These are phyloP conservation scores for Malassezia japonica DNA, from an alignment of 1,284 basidiomycete genomes.

Conservation along the genomic window DNA sequence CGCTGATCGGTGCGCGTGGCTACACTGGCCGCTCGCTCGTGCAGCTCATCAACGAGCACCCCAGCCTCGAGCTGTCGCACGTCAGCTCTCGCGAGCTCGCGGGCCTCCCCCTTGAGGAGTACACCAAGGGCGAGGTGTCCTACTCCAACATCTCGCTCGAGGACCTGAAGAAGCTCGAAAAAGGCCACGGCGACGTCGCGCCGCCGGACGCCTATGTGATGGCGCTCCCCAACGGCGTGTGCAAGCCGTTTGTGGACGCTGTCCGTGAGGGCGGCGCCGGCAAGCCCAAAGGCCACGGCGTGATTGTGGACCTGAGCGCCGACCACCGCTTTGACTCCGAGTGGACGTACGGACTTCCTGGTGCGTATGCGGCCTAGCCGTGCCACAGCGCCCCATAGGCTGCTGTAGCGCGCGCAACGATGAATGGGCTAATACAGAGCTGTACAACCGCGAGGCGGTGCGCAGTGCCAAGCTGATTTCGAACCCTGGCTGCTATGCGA, in stretches of 20 bases:
- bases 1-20: conserved; percentile 86
- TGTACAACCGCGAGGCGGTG: conserved; percentile 70
- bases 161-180: conserved; percentile 43
- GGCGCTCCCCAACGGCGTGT: conserved; percentile 92
- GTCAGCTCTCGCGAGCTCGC: conserved; percentile 93
- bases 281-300: conserved; percentile 57
- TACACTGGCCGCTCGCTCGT: conserved; percentile 91
- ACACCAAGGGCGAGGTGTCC: conserved; percentile 60
- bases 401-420: background rate
- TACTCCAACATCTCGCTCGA: conserved; percentile 45
- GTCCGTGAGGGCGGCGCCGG: conserved; percentile 63
- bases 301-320: conserved; percentile 78
- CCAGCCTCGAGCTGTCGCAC: conserved; percentile 76
- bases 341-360: conserved; percentile 97
- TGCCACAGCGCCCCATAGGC: background rate
- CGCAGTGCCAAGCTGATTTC: conserved; percentile 71
- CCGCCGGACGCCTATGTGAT: conserved; percentile 56
- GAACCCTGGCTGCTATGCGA: conserved; percentile 95
- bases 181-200: conserved; percentile 34
- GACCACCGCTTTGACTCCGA: conserved; percentile 88
- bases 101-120: conserved; percentile 68
- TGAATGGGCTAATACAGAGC: conserved; percentile 60
- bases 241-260: conserved; percentile 95
- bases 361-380: conserved; percentile 57
- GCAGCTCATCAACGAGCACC: conserved; percentile 71